Percentiles rank a stretch among this genome's conserved stretches.
Evolutionary conservation across 768 basidiomycete species (phyloP).

Genomic region (Pleurotus sapidus): DNA sequence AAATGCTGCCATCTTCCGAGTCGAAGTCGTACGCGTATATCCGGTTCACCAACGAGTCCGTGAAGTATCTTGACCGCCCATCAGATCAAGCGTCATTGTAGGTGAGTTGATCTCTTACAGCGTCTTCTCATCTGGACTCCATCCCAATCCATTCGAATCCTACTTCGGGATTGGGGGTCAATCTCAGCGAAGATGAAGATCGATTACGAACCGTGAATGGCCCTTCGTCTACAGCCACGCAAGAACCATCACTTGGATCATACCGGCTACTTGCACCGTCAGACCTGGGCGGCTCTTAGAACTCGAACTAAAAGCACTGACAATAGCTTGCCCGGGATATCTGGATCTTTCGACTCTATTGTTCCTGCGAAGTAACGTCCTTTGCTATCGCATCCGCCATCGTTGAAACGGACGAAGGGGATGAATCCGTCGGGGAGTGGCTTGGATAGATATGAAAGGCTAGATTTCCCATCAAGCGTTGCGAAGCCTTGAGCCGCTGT

Average conservation of each 20-base stretch:
- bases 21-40: conserved; percentile 70
- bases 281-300: background rate
- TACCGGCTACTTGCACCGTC: conserved; percentile 27
- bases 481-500: conserved; percentile 58
- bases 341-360: conserved; percentile 44
- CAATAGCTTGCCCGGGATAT: conserved; percentile 55
- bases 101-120: conserved; percentile 36
- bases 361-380: conserved; percentile 72
- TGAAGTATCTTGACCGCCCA: conserved; percentile 55
- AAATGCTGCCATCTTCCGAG: conserved; percentile 40
- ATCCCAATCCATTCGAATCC: conserved; percentile 67
- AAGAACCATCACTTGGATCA: conserved; percentile 46
- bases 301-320: background rate
- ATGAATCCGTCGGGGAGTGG: conserved; percentile 44
- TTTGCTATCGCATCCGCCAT: conserved; percentile 62
- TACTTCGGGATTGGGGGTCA: conserved; percentile 17
- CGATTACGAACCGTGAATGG: conserved; percentile 57
- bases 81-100: conserved; percentile 7
- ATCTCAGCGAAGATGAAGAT: conserved; percentile 7
- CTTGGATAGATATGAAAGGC: conserved; percentile 45
- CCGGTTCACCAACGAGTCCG: conserved; percentile 61
- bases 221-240: conserved; percentile 54
- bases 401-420: conserved; percentile 60
- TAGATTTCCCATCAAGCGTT: conserved; percentile 39
- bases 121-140: conserved; percentile 60